Evolutionary conservation across 108 stramenopile species (phyloP).

Genomic region (Epipyxis sp.): DNA sequence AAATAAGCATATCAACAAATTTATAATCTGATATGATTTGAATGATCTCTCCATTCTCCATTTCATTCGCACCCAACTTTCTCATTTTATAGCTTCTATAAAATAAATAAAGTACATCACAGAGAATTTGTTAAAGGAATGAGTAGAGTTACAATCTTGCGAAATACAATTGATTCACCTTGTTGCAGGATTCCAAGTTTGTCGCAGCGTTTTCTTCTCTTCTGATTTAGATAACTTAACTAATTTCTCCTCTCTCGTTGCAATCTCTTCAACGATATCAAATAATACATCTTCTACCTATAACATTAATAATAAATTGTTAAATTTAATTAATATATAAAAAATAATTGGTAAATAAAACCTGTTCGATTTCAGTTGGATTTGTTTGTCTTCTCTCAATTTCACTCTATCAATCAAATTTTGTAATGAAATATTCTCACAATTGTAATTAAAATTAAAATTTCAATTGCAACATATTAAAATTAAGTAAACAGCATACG

Average conservation of each 20-base stretch:
- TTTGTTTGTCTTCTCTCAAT: not conserved
- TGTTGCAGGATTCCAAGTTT: not conserved
- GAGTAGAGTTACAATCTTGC: too few species aligned
- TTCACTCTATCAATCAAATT: too few species aligned
- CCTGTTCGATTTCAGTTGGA: constrained; percentile 18
- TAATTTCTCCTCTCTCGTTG: not conserved
- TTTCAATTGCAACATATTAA: too few species aligned
- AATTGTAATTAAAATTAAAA: too few species aligned
- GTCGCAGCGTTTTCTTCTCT: not conserved
- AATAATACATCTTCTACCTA: constrained; percentile 23
- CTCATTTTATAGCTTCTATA: not conserved
- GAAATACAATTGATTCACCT: too few species aligned
- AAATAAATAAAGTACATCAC: too few species aligned
- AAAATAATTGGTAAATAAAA: too few species aligned
- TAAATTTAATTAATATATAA: too few species aligned
- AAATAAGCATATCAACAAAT: not conserved
- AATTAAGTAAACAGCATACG: too few species aligned
- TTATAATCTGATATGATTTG: not conserved
- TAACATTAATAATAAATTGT: too few species aligned
- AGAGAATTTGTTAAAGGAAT: too few species aligned
- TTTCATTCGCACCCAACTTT: not conserved
- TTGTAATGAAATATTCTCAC: too few species aligned
- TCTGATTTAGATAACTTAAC: not conserved
- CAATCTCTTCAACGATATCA: not conserved
- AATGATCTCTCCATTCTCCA: not conserved